Conservation (phyloP, 106 monocot genomes). For the Chionographis japonica region DNA sequence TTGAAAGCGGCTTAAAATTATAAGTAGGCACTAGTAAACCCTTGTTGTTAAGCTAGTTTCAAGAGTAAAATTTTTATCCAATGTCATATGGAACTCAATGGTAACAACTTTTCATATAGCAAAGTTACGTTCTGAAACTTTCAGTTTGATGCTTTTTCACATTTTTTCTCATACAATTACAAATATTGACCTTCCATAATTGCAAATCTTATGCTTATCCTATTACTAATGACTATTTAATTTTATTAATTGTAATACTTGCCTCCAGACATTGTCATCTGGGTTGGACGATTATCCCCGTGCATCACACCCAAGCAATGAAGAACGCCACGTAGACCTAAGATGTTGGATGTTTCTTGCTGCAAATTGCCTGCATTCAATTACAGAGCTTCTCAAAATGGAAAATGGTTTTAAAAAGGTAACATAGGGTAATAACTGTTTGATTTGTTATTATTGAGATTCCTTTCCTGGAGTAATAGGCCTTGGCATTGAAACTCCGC, state of each 20-base stretch:
- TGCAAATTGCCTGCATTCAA: conserved; percentile 78
- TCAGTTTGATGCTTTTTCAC: too few relatives aligned
- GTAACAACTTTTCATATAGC: too few relatives aligned
- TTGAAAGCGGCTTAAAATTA: too few relatives aligned
- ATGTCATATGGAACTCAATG: too few relatives aligned
- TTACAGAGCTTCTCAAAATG: conserved; percentile 35
- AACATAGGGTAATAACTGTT: background rate
- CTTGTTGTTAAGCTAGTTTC: too few relatives aligned
- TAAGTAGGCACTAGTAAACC: too few relatives aligned
- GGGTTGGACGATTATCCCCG: conserved; percentile 98
- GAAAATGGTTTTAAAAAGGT: conserved; percentile 51
- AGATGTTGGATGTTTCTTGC: conserved; percentile 99
- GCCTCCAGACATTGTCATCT: conserved; percentile 67
- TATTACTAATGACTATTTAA: background rate
- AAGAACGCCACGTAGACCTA: conserved; percentile 87
- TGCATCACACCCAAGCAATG: conserved; percentile 90
- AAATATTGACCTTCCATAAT: background rate
- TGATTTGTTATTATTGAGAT: background rate
- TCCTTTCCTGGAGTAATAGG: background rate
- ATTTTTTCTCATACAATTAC: too few relatives aligned
- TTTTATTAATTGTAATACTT: conserved; percentile 4
- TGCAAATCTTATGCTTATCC: background rate
- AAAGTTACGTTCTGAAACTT: too few relatives aligned
- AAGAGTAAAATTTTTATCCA: too few relatives aligned
- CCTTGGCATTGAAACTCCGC: conserved; percentile 3